These are phyloP conservation scores for Mycena citricolor DNA, from an alignment of 1,284 basidiomycete genomes.

Conservation along the genomic window DNA sequence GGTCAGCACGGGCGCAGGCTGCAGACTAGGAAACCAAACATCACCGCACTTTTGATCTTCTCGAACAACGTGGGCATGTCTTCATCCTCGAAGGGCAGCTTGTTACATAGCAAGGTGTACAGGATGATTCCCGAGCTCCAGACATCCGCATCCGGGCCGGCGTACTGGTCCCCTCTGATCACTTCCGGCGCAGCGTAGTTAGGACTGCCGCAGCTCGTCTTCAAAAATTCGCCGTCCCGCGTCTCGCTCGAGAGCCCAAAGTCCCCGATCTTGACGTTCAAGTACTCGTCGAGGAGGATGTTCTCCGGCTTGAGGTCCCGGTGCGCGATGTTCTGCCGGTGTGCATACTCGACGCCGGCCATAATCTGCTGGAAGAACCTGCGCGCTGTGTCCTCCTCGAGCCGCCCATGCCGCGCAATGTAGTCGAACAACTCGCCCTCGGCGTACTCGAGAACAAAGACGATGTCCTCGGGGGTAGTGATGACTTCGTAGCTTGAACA, in stretches of 20 bases:
- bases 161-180: slow-evolving; percentile 89
- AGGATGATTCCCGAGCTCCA: slow-evolving; percentile 96
- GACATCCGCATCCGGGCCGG: slow-evolving; percentile 96
- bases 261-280: slow-evolving; percentile 94
- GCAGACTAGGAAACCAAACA: slow-evolving; percentile 29
- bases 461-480: slow-evolving; percentile 89
- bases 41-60: slow-evolving; percentile 89
- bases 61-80: slow-evolving; percentile 89
- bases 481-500: slow-evolving; percentile 95
- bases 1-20: slow-evolving; percentile 2
- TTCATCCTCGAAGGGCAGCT: slow-evolving; percentile 93
- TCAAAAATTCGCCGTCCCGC: slow-evolving; percentile 91
- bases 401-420: slow-evolving; percentile 86
- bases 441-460: slow-evolving; percentile 94
- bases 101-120: slow-evolving; percentile 92
- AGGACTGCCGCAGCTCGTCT: slow-evolving; percentile 93
- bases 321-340: slow-evolving; percentile 92
- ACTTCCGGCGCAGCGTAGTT: slow-evolving; percentile 98
- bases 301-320: slow-evolving; percentile 97
- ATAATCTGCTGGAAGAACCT: slow-evolving; percentile 97
- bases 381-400: slow-evolving; percentile 82
- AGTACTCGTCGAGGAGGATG: slow-evolving; percentile 72
- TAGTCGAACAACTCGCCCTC: slow-evolving; percentile 95
- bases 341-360: slow-evolving; percentile 93
- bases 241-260: slow-evolving; percentile 94